phyloP scores from a whole-genome alignment of 768 basidiomycete species.

The Pleurotus sapidus region DNA sequence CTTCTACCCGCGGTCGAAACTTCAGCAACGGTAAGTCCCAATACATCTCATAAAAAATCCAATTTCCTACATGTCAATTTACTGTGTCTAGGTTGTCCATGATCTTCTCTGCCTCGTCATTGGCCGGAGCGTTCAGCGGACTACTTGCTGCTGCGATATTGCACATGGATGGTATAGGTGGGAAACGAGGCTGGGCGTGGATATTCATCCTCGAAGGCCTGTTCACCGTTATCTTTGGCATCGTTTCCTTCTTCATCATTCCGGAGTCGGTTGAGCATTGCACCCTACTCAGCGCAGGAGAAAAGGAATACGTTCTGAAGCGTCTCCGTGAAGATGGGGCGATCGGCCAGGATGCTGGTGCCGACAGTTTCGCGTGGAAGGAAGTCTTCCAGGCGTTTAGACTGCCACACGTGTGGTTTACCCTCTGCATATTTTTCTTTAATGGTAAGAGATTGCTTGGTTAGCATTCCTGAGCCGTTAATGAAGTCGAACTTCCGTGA shows the following conservation, averaged over 20 bases:
- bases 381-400: slow-evolving; percentile 31
- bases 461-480: background rate
- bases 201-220: slow-evolving; percentile 45
- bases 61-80: too few relatives aligned
- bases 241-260: slow-evolving; percentile 32
- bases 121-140: slow-evolving; percentile 2
- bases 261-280: slow-evolving; percentile 27
- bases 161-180: slow-evolving; percentile 40
- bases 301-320: slow-evolving; percentile 9
- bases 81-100: slow-evolving; percentile 12
- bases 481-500: too few relatives aligned
- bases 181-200: slow-evolving; percentile 46
- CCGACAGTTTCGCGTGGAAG: slow-evolving; percentile 33
- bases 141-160: slow-evolving; percentile 41
- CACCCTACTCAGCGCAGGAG: background rate
- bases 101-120: slow-evolving; percentile 1
- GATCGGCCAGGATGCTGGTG: slow-evolving; percentile 14
- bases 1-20: slow-evolving; percentile 48
- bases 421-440: slow-evolving; percentile 29
- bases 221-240: slow-evolving; percentile 42
- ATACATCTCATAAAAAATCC: too few relatives aligned
- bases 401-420: slow-evolving; percentile 34
- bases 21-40: slow-evolving; percentile 25
- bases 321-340: slow-evolving; percentile 13
- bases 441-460: slow-evolving; percentile 19